phyloP scores from a whole-genome alignment of 1,284 basidiomycete species.

The Puccinia horiana region DNA sequence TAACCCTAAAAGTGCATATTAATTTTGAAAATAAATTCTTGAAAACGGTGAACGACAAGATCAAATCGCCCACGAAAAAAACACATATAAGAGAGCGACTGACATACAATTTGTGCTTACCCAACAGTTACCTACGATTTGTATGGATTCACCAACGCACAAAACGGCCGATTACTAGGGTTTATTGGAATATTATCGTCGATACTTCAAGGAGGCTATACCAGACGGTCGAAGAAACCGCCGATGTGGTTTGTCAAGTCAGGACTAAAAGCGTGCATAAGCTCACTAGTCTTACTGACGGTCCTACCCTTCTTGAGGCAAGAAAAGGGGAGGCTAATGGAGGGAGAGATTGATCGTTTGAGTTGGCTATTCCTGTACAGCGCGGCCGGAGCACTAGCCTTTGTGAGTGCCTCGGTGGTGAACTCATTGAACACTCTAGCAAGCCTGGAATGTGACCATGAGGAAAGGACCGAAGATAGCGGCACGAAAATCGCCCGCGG shows the following conservation, averaged over 20 bases:
- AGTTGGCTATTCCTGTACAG: constrained; percentile 67
- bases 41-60: background rate
- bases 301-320: constrained; percentile 65
- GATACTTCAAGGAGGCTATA: constrained; percentile 83
- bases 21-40: background rate
- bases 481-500: constrained; percentile 41
- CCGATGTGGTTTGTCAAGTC: constrained; percentile 75
- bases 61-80: background rate
- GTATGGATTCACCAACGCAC: constrained; percentile 55
- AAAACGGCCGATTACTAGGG: constrained; percentile 78
- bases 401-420: constrained; percentile 87
- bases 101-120: background rate
- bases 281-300: constrained; percentile 71
- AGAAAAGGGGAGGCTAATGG: background rate
- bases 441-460: constrained; percentile 77
- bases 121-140: constrained; percentile 18
- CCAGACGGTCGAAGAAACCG: constrained; percentile 71
- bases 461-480: constrained; percentile 58
- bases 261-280: constrained; percentile 71
- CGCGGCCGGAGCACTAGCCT: constrained; percentile 77
- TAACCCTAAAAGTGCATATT: background rate
- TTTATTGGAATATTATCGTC: constrained; percentile 84
- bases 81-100: background rate
- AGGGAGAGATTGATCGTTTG: constrained; percentile 21
- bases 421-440: constrained; percentile 82